Base-by-base conservation (phyloP, 768 basidiomycete genomes). In the Tricholoma hemisulphureum region DNA sequence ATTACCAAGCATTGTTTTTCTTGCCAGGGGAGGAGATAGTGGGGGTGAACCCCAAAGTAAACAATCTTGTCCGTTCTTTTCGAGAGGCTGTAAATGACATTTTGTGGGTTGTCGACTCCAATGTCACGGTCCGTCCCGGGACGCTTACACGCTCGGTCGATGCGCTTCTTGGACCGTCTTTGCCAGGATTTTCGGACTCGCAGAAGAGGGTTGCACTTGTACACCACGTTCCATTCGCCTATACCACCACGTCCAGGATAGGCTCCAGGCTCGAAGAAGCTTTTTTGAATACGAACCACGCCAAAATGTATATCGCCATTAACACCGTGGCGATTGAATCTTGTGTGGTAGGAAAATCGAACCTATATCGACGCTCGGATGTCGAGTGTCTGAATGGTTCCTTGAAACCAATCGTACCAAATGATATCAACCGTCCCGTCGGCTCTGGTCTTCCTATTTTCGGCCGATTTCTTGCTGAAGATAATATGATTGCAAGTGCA, bases 81-180 rank as follows among this genome's bases (percentile, higher is more conserved):
- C 78, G 80, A 45, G 75, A 84, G 67, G 97, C 96, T 0, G 75
- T 80, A 55, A 79, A 97, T 67, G 94, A 98, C 67, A 90, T 98
- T 50, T 75, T 98, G 51, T 99, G 95, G 95, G 89, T 98, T 28
- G 80, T 98, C 51, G 97, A 99, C 71, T 97, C 96, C n/a, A 96
- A 96, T 63, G 84, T 98, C 52, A 83, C 86, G 57, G 86, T 88
- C 21, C 83, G 84, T 45, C 80, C 87, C 1, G 87, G 87, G 14
- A 89, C 93, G 10, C 83, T 99, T 23, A 86, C 88, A 2, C 86
- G 93, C 57, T 86, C 93, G 13, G 90, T 98, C 31, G 91, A 90
- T 65, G 77, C 85, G n/a, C 79, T 96, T 39, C 76, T 72, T 11
- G 75, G 75, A 37, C 72, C 80, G 3, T 68, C 78, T 3, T 56